A percentile compares a stretch with the other conserved stretches of the same genome.
phyloP scores from a whole-genome alignment of 225 moss, liverwort and hornwort species.

The Straminergon stramineum region DNA sequence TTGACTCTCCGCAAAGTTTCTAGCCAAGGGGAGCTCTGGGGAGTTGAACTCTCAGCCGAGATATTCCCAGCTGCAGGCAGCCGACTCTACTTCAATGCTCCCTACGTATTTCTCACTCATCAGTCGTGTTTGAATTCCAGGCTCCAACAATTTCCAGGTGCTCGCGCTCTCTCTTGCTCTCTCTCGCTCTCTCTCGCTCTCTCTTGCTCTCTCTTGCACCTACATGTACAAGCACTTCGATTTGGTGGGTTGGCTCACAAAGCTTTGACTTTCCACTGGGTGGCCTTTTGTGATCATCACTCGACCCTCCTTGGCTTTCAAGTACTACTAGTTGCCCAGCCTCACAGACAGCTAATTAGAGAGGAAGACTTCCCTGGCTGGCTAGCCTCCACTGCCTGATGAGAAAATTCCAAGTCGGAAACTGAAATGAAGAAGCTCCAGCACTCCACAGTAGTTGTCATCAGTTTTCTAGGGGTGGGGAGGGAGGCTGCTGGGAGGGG shows the following conservation, averaged over 20 bases:
- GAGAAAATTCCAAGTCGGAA: neutral
- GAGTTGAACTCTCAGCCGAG: neutral
- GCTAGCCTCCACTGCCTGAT: neutral
- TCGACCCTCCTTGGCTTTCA: neutral
- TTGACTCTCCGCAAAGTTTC: neutral
- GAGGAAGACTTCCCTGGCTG: neutral
- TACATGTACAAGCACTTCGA: neutral
- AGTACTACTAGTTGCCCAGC: neutral
- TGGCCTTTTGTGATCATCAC: neutral
- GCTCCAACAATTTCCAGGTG: neutral
- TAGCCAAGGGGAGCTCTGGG: neutral
- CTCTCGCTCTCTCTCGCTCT: neutral
- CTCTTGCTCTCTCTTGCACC: neutral
- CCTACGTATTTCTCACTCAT: neutral
- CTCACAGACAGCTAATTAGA: neutral
- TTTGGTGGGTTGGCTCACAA: neutral
- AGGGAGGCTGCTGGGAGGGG: too few species aligned
- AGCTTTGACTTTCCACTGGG: slow-evolving; percentile 5
- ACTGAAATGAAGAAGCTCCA: neutral
- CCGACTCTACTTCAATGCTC: neutral
- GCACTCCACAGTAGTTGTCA: neutral
- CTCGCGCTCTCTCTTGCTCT: neutral
- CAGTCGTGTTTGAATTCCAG: neutral
- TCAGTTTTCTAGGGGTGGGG: neutral
- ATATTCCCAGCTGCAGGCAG: neutral